phyloP scores from a whole-genome alignment of 2,329 filamentous ascomycete species.

The Arachnomyces sp. region DNA sequence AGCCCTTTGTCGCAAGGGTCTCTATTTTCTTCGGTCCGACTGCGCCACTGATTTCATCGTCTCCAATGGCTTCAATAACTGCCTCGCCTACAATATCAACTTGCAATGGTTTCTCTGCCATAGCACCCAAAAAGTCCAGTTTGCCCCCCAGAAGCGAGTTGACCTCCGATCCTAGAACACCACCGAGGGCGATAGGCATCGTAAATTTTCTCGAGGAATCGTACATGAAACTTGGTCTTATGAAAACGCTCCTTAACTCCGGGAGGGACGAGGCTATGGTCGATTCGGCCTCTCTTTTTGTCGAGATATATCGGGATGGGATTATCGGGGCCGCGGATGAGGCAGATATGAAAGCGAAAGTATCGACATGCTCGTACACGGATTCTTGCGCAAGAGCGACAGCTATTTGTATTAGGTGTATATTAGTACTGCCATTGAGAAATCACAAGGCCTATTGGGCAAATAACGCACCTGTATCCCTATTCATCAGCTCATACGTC shows the following conservation, averaged over 20 bases:
- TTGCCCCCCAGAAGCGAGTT: constrained; percentile 70
- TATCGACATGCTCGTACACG: constrained; percentile 51
- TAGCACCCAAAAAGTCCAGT: constrained; percentile 71
- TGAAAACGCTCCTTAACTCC: constrained; percentile 67
- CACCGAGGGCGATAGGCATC: constrained; percentile 71
- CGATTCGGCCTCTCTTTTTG: constrained; percentile 83
- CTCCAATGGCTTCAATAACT: constrained; percentile 74
- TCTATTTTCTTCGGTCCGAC: constrained; percentile 76
- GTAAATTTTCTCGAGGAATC: constrained; percentile 75
- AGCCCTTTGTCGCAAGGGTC: constrained; percentile 67
- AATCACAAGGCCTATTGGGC: constrained; percentile 1
- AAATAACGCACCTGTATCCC: constrained; percentile 55
- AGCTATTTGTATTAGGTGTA: constrained; percentile 43
- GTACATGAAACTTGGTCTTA: constrained; percentile 82
- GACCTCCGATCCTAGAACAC: constrained; percentile 64
- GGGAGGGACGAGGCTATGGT: constrained; percentile 66
- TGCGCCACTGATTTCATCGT: constrained; percentile 62
- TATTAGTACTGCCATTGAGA: constrained; percentile 1
- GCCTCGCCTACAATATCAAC: constrained; percentile 83
- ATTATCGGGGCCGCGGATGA: constrained; percentile 77
- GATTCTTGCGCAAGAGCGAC: constrained; percentile 75
- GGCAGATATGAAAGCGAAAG: constrained; percentile 84
- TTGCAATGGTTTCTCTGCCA: constrained; percentile 76
- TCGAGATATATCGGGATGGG: constrained; percentile 76
- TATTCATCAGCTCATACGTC: constrained; percentile 96